Conservation (phyloP, 2,329 filamentous ascomycete species). For the Phaeosphaeriaceae sp. region DNA sequence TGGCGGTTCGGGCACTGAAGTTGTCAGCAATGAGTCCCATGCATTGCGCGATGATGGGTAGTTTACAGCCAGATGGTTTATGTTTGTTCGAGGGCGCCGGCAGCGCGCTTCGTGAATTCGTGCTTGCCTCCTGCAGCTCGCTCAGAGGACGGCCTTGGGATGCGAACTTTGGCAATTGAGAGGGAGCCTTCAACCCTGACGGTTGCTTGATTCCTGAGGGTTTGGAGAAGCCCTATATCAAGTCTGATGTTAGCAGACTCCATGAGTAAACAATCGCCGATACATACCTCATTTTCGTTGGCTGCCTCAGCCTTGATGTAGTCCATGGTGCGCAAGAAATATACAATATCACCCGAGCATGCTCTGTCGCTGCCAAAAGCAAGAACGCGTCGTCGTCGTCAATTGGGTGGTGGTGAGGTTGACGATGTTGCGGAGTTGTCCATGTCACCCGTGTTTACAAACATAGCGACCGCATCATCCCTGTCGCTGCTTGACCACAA, state of each 20-base stretch:
- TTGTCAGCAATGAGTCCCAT: conserved; percentile 26
- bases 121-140: conserved; percentile 61
- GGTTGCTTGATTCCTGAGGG: conserved; percentile 42
- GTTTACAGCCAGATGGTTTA: conserved; percentile 59
- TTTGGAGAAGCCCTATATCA: conserved; percentile 32
- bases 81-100: conserved; percentile 59
- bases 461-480: conserved; percentile 8
- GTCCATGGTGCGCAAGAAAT: conserved; percentile 16
- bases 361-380: conserved; percentile 20
- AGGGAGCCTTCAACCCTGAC: conserved; percentile 25
- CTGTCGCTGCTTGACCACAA: conserved; percentile 6
- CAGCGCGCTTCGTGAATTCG: conserved; percentile 62
- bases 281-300: conserved; percentile 42
- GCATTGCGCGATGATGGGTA: conserved; percentile 21
- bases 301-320: conserved; percentile 27
- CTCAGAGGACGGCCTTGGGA: conserved; percentile 47
- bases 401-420: conserved; percentile 11
- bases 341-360: conserved; percentile 33
- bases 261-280: conserved; percentile 2
- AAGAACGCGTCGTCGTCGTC: conserved; percentile 20
- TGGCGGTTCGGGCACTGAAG: conserved; percentile 57
- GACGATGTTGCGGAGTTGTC: conserved; percentile 14
- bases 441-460: conserved; percentile 5
- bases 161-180: conserved; percentile 33
- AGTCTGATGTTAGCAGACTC: conserved; percentile 18